Percentiles rank a stretch among this genome's conserved stretches.
Conservation (phyloP, 2,329 filamentous ascomycete species). For the Penicillium vulpinum region DNA sequence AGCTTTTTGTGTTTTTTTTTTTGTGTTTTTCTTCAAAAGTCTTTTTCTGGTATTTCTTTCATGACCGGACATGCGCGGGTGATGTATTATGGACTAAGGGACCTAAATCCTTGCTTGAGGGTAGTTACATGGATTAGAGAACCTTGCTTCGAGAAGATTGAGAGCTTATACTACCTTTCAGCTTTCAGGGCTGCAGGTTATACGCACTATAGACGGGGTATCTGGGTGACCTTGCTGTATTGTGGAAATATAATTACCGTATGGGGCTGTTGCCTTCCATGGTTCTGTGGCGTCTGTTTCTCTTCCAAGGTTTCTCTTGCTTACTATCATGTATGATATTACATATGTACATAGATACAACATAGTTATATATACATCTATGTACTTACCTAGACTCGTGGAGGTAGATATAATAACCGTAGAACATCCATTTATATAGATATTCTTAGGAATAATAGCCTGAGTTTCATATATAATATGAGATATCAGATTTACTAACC, state of each 20-base stretch:
- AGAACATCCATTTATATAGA: too few species aligned
- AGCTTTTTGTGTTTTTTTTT: neutral
- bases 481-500: neutral
- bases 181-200: neutral
- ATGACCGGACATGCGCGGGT: conserved; percentile 13
- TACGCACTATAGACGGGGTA: too few species aligned
- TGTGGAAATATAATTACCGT: neutral
- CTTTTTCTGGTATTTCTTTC: neutral
- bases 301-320: neutral
- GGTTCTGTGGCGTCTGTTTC: neutral
- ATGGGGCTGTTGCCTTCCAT: neutral
- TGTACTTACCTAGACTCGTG: too few species aligned
- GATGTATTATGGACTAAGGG: conserved; percentile 14
- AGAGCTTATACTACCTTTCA: neutral
- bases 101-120: conserved; percentile 13
- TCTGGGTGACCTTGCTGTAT: neutral
- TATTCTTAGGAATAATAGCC: too few species aligned
- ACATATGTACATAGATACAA: too few species aligned
- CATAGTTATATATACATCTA: too few species aligned
- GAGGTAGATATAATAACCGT: too few species aligned
- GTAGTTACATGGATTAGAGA: conserved; percentile 13
- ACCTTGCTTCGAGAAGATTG: conserved; percentile 24
- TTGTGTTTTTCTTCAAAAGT: conserved; percentile 6
- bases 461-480: neutral
- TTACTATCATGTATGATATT: neutral